Conservation (phyloP, 306 rosid genomes). For the Hippophae tibetana region DNA sequence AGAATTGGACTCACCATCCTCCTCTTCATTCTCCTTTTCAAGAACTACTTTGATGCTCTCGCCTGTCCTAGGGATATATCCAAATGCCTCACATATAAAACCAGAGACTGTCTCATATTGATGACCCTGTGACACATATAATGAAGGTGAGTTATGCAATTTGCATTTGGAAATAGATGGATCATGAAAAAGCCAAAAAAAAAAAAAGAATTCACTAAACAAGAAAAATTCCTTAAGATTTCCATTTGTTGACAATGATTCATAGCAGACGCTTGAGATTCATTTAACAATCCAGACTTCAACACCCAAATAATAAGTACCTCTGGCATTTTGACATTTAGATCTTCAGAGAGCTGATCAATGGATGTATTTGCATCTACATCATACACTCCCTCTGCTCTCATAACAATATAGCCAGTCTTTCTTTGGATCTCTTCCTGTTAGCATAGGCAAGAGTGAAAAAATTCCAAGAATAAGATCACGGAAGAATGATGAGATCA, state of each 20-base stretch:
- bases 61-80: conserved; percentile 89
- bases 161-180: conserved; percentile 5
- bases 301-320: conserved; percentile 23
- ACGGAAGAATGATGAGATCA: not conserved
- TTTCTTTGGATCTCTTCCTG: conserved; percentile 98
- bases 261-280: not conserved
- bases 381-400: conserved; percentile 86
- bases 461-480: not conserved
- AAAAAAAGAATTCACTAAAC: not conserved
- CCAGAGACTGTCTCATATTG: conserved; percentile 98
- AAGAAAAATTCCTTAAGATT: not conserved
- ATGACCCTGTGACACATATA: conserved; percentile 53
- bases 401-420: conserved; percentile 97
- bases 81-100: conserved; percentile 51
- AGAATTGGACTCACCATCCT: conserved; percentile 40
- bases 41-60: conserved; percentile 80
- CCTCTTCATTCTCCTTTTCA: conserved; percentile 69
- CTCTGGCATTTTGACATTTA: conserved; percentile 90
- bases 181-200: not conserved
- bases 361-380: conserved; percentile 98
- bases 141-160: conserved; percentile 1
- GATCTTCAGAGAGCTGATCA: conserved; percentile 95
- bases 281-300: not conserved
- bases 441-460: conserved; percentile 14
- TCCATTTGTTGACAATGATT: not conserved